Base-by-base conservation (phyloP, 169 alveolate species). In the Eimeria mitis region DNA sequence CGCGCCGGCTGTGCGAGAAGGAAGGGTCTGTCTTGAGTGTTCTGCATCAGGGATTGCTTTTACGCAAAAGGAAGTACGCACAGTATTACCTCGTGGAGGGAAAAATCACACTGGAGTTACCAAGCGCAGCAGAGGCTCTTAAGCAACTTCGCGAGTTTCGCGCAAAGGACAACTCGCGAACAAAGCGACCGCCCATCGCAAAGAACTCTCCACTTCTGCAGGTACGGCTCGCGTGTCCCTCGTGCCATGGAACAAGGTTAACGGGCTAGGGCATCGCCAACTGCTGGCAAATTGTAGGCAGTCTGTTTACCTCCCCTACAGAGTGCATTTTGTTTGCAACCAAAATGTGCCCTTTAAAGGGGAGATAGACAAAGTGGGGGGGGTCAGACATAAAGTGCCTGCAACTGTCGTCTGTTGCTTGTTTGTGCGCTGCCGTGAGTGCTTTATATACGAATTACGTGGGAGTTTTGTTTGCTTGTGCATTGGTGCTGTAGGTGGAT, bases 61-160 rank as follows among this genome's bases (percentile, higher is more conserved):
- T 95, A 25, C 91, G 97, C 34, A 94, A 88, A 83, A 85, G 54
- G 70, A 95, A 95, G 92, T 95, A 88, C 59, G 95, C 97, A 25
- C 94, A 81, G 71, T 95, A 84, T 70, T 95, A 89, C 31, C 70
- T 84, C 79, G 92, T 87, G 13, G 95, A 95, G 83, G 97, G 97
- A 25, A 65, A 95, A 13, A 68, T 95, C 28, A 23, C 73, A 37
- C 84, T 52, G 2, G 76, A 81, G 14, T 44, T 95, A 52, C 97
- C 87, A 23, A 37, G 71, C 28, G 73, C 89, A 13, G 68, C 94
- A 40, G 96, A 71, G 13, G 31, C 76, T n/a, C 85, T 94, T 84
- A 40, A 63, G 75, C 90, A 75, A 42, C 89, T 59, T 47, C 70
- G 75, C 40, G 85, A 56, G 54, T 73, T 84, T n/a, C 71, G 56